Conservation (phyloP, 805 yeast species). For the Candida cerambycidarum region DNA sequence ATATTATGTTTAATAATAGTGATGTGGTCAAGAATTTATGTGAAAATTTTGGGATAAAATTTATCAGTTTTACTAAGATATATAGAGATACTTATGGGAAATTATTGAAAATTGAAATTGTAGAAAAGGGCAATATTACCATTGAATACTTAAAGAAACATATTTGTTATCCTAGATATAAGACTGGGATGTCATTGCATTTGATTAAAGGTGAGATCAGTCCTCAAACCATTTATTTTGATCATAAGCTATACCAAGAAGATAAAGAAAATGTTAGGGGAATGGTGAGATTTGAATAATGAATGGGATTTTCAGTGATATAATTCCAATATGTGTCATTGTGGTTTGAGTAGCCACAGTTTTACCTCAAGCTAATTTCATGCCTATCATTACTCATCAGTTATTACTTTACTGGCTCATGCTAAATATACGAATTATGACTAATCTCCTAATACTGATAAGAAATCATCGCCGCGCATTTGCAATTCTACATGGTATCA, state of each 20-base stretch:
- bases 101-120: slow-evolving; percentile 36
- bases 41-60: slow-evolving; percentile 6
- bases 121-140: slow-evolving; percentile 7
- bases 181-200: slow-evolving; percentile 44
- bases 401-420: too few relatives aligned
- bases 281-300: background rate
- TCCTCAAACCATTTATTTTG: slow-evolving; percentile 22
- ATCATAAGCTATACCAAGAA: slow-evolving; percentile 25
- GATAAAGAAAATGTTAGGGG: slow-evolving; percentile 21
- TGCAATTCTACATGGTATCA: background rate
- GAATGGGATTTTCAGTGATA: too few relatives aligned
- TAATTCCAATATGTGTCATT: too few relatives aligned
- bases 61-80: slow-evolving; percentile 35
- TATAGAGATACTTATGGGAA: slow-evolving; percentile 40
- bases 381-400: too few relatives aligned
- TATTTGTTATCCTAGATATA: slow-evolving; percentile 45
- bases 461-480: background rate
- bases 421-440: too few relatives aligned
- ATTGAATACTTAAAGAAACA: slow-evolving; percentile 37
- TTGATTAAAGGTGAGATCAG: slow-evolving; percentile 16
- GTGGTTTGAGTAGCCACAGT: too few relatives aligned
- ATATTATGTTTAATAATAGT: slow-evolving; percentile 1
- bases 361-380: too few relatives aligned
- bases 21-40: slow-evolving; percentile 8
- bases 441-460: slow-evolving; percentile 1